phyloP scores from a whole-genome alignment of 2,329 filamentous ascomycete genomes.

The Torrubiella hemipterigena region DNA sequence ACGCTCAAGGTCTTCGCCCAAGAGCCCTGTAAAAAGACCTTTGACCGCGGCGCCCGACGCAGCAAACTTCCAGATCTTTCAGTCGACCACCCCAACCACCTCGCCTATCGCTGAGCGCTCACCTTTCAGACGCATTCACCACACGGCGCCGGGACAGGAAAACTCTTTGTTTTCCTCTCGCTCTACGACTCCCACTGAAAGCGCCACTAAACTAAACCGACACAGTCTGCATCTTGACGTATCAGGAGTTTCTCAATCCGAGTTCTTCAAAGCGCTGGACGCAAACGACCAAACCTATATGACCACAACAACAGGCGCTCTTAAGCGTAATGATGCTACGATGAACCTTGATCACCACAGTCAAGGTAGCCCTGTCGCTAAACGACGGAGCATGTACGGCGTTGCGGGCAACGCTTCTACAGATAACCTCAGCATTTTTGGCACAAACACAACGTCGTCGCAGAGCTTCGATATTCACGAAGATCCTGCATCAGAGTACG shows the following conservation, averaged over 20 bases:
- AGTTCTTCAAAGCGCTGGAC: conserved; percentile 39
- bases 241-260: conserved; percentile 37
- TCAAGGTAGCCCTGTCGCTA: conserved; percentile 76
- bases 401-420: conserved; percentile 47
- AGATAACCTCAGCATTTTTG: conserved; percentile 64
- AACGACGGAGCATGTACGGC: conserved; percentile 78
- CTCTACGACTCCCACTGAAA: too few relatives aligned
- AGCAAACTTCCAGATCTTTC: conserved; percentile 61
- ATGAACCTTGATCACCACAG: conserved; percentile 76
- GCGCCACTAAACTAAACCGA: too few relatives aligned
- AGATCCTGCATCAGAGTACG: conserved; percentile 37
- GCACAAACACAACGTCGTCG: conserved; percentile 33
- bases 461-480: conserved; percentile 40
- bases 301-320: conserved; percentile 51
- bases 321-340: conserved; percentile 83
- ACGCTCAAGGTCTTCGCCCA: conserved; percentile 59
- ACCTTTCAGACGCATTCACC: conserved; percentile 6
- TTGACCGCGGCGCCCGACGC: conserved; percentile 59
- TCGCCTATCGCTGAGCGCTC: conserved; percentile 29
- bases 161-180: conserved; percentile 19
- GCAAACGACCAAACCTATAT: conserved; percentile 20
- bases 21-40: conserved; percentile 70
- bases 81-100: too few relatives aligned
- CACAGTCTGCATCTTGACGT: conserved; percentile 48
- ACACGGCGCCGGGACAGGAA: conserved; percentile 23